A percentile compares a stretch with the other conserved stretches of the same genome.
Evolutionary conservation across 176 grass and related monocot species (phyloP).

Genomic region (Ensete ventricosum): DNA sequence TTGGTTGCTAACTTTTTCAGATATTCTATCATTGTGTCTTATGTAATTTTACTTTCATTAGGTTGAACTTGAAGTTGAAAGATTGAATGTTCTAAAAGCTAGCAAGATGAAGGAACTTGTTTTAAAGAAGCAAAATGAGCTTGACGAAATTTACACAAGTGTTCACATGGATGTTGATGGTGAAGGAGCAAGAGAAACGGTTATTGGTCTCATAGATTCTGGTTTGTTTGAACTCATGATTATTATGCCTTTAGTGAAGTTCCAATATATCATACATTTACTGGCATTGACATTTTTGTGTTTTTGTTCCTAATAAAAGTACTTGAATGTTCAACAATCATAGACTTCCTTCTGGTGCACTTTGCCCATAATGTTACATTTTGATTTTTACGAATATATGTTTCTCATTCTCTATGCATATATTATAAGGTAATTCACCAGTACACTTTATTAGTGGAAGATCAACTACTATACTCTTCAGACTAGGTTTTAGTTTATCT

Average conservation of each 20-base stretch:
- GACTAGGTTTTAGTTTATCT: too few species aligned
- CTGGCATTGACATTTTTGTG: not conserved
- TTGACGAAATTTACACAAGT: conserved; percentile 64
- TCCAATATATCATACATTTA: not conserved
- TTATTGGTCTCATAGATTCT: conserved; percentile 65
- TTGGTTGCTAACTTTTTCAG: too few species aligned
- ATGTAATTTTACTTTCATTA: too few species aligned
- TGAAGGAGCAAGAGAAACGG: conserved; percentile 30
- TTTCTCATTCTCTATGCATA: too few species aligned
- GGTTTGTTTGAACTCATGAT: conserved; percentile 33
- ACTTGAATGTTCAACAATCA: not conserved
- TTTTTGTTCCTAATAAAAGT: not conserved
- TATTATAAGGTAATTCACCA: too few species aligned
- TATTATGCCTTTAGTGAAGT: not conserved
- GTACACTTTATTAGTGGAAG: too few species aligned
- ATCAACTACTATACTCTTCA: too few species aligned
- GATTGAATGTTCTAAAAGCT: conserved; percentile 60
- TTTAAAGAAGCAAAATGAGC: conserved; percentile 77
- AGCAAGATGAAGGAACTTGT: conserved; percentile 89
- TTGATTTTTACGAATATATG: too few species aligned
- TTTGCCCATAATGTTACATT: too few species aligned
- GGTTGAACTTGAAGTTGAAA: conserved; percentile 37
- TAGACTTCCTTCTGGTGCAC: not conserved
- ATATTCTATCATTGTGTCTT: too few species aligned
- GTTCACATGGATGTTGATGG: conserved; percentile 66